These are phyloP conservation scores for Diaporthe caulivora DNA, from an alignment of 2,329 filamentous ascomycete genomes.

Conservation along the genomic window DNA sequence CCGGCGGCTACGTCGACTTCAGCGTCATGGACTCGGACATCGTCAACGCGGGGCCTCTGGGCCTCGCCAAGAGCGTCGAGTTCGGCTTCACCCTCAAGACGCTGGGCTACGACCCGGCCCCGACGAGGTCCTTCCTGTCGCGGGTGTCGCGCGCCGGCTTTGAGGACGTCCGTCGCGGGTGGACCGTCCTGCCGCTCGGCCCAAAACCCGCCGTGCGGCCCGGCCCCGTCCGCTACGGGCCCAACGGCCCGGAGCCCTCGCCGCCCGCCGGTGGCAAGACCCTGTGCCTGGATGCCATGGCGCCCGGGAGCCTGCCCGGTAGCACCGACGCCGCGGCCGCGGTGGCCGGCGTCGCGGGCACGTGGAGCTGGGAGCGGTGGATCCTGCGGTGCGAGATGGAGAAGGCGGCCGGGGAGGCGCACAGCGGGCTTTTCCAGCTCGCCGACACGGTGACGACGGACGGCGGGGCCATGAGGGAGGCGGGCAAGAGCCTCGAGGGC, in stretches of 20 bases:
- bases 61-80: slow-evolving; percentile 87
- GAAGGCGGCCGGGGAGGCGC: slow-evolving; percentile 76
- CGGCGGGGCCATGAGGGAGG: slow-evolving; percentile 65
- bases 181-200: slow-evolving; percentile 91
- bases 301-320: slow-evolving; percentile 73
- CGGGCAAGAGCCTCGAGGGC: slow-evolving; percentile 70
- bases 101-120: slow-evolving; percentile 87
- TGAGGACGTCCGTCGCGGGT: slow-evolving; percentile 82
- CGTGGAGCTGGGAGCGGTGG: slow-evolving; percentile 98
- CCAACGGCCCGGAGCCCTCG: slow-evolving; percentile 51
- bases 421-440: slow-evolving; percentile 52
- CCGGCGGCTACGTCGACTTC: slow-evolving; percentile 93
- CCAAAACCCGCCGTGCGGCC: slow-evolving; percentile 53
- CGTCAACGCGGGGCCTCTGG: slow-evolving; percentile 83
- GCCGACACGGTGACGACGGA: slow-evolving; percentile 63
- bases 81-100: slow-evolving; percentile 92
- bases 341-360: slow-evolving; percentile 84
- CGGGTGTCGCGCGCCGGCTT: slow-evolving; percentile 84
- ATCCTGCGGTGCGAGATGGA: slow-evolving; percentile 89
- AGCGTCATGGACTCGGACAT: slow-evolving; percentile 90
- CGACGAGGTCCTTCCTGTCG: slow-evolving; percentile 83
- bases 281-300: slow-evolving; percentile 71
- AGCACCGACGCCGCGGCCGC: slow-evolving; percentile 79
- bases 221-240: slow-evolving; percentile 53
- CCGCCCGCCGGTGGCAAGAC: slow-evolving; percentile 53